Evolutionary conservation across 805 yeast genomes (phyloP).

Genomic region (Ogataea nitratoaversa): DNA sequence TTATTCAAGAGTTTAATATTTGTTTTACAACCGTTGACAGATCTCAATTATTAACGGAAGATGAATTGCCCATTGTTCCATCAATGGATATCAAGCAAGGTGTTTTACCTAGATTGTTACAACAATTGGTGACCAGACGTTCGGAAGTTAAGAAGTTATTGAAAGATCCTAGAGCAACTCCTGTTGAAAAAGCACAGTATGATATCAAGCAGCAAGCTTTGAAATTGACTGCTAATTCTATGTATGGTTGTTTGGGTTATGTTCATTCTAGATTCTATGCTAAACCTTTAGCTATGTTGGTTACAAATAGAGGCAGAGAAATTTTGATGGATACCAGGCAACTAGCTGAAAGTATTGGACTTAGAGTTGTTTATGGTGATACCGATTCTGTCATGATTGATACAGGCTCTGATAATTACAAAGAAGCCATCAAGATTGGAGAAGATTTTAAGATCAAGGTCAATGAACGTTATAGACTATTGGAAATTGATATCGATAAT

Average conservation of each 20-base stretch:
- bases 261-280: constrained; percentile 92
- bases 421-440: constrained; percentile 79
- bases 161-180: constrained; percentile 65
- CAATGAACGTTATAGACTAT: constrained; percentile 78
- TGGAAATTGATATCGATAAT: constrained; percentile 95
- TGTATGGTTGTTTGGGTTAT: constrained; percentile 98
- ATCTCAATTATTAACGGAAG: constrained; percentile 40
- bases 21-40: constrained; percentile 94
- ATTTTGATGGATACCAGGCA: constrained; percentile 89
- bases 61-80: constrained; percentile 69
- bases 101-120: constrained; percentile 79
- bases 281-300: constrained; percentile 91
- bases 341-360: constrained; percentile 78
- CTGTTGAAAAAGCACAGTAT: constrained; percentile 71
- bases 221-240: constrained; percentile 96
- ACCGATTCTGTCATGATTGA: constrained; percentile 99
- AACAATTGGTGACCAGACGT: constrained; percentile 84
- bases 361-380: constrained; percentile 94
- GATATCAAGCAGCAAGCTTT: constrained; percentile 95
- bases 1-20: constrained; percentile 93
- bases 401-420: constrained; percentile 65
- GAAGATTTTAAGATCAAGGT: constrained; percentile 79
- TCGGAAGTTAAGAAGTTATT: constrained; percentile 84
- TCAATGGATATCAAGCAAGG: constrained; percentile 58
- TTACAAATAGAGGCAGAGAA: constrained; percentile 93